A percentile compares a stretch with the other conserved stretches of the same genome.
These are phyloP conservation scores for Phanerochaete carnosa DNA, from an alignment of 768 basidiomycete species.

Conservation along the genomic window DNA sequence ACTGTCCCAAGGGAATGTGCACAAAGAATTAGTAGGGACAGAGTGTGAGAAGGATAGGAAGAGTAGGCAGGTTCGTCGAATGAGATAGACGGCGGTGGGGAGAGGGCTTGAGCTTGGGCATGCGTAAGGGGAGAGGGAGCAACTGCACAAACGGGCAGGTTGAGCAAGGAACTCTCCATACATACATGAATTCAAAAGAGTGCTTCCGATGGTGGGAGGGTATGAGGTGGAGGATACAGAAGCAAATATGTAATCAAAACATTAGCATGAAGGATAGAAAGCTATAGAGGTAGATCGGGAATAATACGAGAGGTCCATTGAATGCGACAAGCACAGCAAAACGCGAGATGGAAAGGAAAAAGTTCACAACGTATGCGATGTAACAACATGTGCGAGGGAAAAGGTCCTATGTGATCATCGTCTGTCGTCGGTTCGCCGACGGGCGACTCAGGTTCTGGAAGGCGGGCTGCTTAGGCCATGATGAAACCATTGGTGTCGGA, in stretches of 20 bases:
- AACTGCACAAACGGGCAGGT: not conserved
- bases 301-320: not conserved
- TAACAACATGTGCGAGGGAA: not conserved
- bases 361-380: constrained; percentile 2
- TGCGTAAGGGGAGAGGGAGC: not conserved
- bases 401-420: constrained; percentile 21
- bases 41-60: not conserved
- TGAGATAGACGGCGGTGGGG: not conserved
- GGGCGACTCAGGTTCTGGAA: constrained; percentile 28
- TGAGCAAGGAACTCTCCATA: not conserved
- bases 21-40: constrained; percentile 4
- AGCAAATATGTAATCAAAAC: constrained; percentile 1
- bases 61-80: not conserved
- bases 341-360: not conserved
- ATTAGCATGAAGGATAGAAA: not conserved
- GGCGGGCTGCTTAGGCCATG: constrained; percentile 18
- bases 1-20: not conserved
- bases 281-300: not conserved
- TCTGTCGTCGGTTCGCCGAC: constrained; percentile 20
- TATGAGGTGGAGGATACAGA: not conserved
- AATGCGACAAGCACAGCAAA: not conserved
- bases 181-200: not conserved
- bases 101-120: not conserved
- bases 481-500: constrained; percentile 18
- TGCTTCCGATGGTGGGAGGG: not conserved